Percentiles rank a stretch among this genome's conserved stretches.
phyloP scores from a whole-genome alignment of 306 rosid species.

The Malus sieversii region DNA sequence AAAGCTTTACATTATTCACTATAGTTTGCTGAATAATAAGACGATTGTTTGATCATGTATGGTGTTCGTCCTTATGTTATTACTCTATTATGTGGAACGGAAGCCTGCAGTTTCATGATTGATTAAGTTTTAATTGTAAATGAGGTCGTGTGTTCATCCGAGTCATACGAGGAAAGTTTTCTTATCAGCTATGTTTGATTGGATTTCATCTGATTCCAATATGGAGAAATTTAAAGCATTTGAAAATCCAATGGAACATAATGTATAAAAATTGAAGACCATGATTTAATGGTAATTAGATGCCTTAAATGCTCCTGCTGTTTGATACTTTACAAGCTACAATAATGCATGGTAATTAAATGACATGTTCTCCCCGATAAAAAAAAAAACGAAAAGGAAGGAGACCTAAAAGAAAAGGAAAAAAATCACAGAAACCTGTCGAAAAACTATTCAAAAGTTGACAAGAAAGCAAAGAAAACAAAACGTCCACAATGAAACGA shows the following conservation, averaged over 20 bases:
- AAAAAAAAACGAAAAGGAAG: background rate
- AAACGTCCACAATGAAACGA: background rate
- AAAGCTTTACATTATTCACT: background rate
- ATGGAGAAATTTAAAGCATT: background rate
- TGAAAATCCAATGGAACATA: background rate
- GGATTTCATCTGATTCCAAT: background rate
- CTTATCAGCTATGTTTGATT: background rate
- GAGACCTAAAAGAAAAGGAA: background rate
- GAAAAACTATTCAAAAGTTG: slow-evolving; percentile 5
- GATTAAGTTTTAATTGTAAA: background rate
- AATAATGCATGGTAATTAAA: background rate
- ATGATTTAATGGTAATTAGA: background rate
- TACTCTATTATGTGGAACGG: background rate
- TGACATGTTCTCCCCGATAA: background rate
- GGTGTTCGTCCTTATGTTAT: background rate
- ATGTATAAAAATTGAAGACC: background rate
- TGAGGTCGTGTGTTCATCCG: background rate
- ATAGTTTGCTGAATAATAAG: background rate
- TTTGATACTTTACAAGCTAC: background rate
- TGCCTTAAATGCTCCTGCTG: background rate
- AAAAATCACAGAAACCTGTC: slow-evolving; percentile 11
- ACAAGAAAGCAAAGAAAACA: slow-evolving; percentile 1
- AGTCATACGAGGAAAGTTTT: background rate
- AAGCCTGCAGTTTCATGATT: background rate
- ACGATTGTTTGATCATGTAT: background rate